Evolutionary conservation across 169 alveolate genomes (phyloP).

Genomic region (Plasmodium falciparum): DNA sequence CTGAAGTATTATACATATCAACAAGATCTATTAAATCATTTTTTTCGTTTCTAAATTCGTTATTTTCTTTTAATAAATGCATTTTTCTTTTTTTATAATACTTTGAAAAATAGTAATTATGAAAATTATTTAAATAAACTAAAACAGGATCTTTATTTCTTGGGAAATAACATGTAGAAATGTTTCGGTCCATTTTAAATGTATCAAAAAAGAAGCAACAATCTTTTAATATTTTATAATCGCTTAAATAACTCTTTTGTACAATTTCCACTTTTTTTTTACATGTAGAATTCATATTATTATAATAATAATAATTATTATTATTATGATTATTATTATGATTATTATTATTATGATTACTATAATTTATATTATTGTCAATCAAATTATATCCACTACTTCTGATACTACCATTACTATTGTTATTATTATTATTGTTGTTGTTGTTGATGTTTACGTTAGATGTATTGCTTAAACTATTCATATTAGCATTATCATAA

Average conservation of each 20-base stretch:
- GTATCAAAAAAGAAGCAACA: slow-evolving; percentile 69
- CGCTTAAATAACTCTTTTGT: slow-evolving; percentile 66
- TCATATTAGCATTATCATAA: too few relatives aligned
- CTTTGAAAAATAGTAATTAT: slow-evolving; percentile 66
- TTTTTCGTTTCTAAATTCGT: not conserved
- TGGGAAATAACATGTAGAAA: slow-evolving; percentile 68
- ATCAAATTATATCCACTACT: too few relatives aligned
- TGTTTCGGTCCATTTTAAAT: slow-evolving; percentile 67
- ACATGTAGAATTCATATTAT: not conserved
- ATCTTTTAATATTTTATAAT: slow-evolving; percentile 70
- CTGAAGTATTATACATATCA: slow-evolving; percentile 56
- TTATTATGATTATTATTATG: too few relatives aligned
- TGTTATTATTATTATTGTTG: too few relatives aligned
- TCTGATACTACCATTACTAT: too few relatives aligned
- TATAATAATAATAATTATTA: not conserved
- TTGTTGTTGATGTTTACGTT: too few relatives aligned
- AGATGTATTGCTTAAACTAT: too few relatives aligned
- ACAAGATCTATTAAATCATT: slow-evolving; percentile 47
- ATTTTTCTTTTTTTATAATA: slow-evolving; percentile 68
- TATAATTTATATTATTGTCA: not conserved
- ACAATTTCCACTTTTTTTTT: slow-evolving; percentile 17
- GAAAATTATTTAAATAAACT: slow-evolving; percentile 64
- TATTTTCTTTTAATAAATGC: slow-evolving; percentile 37
- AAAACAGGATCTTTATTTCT: slow-evolving; percentile 64
- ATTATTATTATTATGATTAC: too few relatives aligned